Evolutionary conservation across 805 yeast genomes (phyloP).

Genomic region (Metschnikowia sp.): DNA sequence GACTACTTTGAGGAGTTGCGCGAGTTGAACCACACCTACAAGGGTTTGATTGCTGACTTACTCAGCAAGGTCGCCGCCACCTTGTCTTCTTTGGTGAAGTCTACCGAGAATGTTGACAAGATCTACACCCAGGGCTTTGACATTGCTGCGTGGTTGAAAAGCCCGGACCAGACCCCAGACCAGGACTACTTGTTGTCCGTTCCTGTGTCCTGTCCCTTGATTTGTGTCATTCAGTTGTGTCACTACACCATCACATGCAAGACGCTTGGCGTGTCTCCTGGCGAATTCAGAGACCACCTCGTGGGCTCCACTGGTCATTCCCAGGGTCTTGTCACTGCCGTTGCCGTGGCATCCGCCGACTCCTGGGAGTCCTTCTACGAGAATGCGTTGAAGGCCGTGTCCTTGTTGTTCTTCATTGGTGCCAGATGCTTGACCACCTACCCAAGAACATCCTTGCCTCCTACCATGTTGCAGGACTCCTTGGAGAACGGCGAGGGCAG

Average conservation of each 20-base stretch:
- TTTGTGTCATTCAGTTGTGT: constrained; percentile 91
- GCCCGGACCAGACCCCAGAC: constrained; percentile 85
- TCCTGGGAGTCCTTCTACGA: constrained; percentile 81
- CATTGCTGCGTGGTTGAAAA: constrained; percentile 79
- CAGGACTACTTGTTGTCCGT: constrained; percentile 83
- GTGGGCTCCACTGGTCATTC: constrained; percentile 85
- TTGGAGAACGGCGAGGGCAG: constrained; percentile 92
- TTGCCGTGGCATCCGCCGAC: constrained; percentile 77
- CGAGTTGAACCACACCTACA: constrained; percentile 74
- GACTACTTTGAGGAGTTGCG: constrained; percentile 96
- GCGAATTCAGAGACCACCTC: constrained; percentile 69
- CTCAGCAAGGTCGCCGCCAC: constrained; percentile 65
- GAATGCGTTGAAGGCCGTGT: constrained; percentile 72
- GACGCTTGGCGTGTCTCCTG: constrained; percentile 83
- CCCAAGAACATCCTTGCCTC: constrained; percentile 93
- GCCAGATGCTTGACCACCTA: constrained; percentile 85
- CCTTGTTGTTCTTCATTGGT: constrained; percentile 89
- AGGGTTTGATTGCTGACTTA: constrained; percentile 69
- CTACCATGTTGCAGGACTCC: constrained; percentile 87
- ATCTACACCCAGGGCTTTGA: constrained; percentile 93
- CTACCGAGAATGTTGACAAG: constrained; percentile 76
- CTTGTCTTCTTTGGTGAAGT: constrained; percentile 63
- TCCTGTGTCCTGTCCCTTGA: constrained; percentile 95
- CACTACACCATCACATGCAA: constrained; percentile 88
- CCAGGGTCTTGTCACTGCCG: constrained; percentile 89